Evolutionary conservation across 345 rosid genomes (phyloP), one percentile per base, ranked within the genome.

Genomic region (Eucalyptus shirleyi): DNA sequence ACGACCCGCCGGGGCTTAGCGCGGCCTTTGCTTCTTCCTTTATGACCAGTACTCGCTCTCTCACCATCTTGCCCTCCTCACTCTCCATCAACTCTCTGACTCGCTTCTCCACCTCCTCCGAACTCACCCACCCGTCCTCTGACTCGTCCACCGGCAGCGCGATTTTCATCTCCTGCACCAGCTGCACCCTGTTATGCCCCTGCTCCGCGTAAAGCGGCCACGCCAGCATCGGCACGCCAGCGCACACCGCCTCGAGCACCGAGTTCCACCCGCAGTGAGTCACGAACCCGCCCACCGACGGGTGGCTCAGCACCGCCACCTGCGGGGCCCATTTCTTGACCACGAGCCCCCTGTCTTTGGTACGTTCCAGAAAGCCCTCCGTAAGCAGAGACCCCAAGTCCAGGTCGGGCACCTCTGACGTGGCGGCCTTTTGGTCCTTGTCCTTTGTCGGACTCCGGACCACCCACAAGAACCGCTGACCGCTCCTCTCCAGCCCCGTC

Each of bases 161-260:
- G 9, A 97, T 87, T 89, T 93, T 92, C 90, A 92, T 88, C 89
- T 93, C 97, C 10, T 93, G 96, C 89, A 95, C 98, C 69, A 96
- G 26, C 53, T 92, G 5, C 82, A 91, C 89, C 89, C 91, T 92
- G 50, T 93, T 95, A 42, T 87, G 90, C 87, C 93, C 91, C 50
- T 94, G 97, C 87, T 94, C 96, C 3, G 96, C 96, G 80, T 93
- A 94, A 16, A 95, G 92, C 12, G 96, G 96, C 94, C 96, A 94
- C 2, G 93, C 93, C 40, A 92, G 89, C 95, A 95, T 93, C 28
- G 83, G 83, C 83, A 77, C 47, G 28, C 83, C 83, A 7, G 88
- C 86, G 15, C 86, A 77, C 30, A 92, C 89, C 15, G 91, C 90
- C 88, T 92, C 92, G 1, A 92, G 92, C 88, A 90, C 91, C 51